These are phyloP conservation scores for Agrocybe pediades DNA, from an alignment of 768 basidiomycete genomes.

Conservation along the genomic window DNA sequence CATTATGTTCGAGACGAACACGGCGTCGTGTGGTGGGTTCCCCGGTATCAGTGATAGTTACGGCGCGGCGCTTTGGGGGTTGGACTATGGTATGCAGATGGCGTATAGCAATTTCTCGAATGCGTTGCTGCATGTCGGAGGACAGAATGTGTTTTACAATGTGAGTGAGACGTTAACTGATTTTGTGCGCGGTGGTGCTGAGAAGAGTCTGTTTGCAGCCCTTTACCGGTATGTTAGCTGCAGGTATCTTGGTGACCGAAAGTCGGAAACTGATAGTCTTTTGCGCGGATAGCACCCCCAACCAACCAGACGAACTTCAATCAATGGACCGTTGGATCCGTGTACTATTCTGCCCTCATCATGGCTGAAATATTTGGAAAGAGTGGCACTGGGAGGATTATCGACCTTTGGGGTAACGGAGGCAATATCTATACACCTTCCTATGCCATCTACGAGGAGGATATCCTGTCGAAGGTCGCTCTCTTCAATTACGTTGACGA, in stretches of 20 bases:
- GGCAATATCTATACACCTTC: slow-evolving; percentile 61
- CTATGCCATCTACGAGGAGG: slow-evolving; percentile 76
- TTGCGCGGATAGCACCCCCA: slow-evolving; percentile 59
- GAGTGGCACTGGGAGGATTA: slow-evolving; percentile 59
- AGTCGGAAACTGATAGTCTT: background rate
- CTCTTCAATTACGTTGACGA: slow-evolving; percentile 76
- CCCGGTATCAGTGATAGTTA: slow-evolving; percentile 62
- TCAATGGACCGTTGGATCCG: slow-evolving; percentile 75
- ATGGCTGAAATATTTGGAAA: slow-evolving; percentile 70
- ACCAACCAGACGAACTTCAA: slow-evolving; percentile 59
- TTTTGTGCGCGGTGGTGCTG: no score
- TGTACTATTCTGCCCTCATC: slow-evolving; percentile 74
- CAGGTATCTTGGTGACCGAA: background rate
- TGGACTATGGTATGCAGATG: slow-evolving; percentile 66
- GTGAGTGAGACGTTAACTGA: slow-evolving; percentile 40
- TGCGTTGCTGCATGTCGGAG: slow-evolving; percentile 61
- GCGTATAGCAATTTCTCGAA: slow-evolving; percentile 57
- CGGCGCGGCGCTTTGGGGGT: slow-evolving; percentile 63
- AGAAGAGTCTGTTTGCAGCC: background rate
- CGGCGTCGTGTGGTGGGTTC: slow-evolving; percentile 70
- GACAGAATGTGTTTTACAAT: slow-evolving; percentile 69
- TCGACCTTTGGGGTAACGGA: slow-evolving; percentile 60
- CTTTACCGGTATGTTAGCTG: background rate
- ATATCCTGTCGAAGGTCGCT: slow-evolving; percentile 57
- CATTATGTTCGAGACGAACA: slow-evolving; percentile 74